Evolutionary conservation across 2,329 filamentous ascomycete genomes (phyloP).

Genomic region (Fusarium nanum): DNA sequence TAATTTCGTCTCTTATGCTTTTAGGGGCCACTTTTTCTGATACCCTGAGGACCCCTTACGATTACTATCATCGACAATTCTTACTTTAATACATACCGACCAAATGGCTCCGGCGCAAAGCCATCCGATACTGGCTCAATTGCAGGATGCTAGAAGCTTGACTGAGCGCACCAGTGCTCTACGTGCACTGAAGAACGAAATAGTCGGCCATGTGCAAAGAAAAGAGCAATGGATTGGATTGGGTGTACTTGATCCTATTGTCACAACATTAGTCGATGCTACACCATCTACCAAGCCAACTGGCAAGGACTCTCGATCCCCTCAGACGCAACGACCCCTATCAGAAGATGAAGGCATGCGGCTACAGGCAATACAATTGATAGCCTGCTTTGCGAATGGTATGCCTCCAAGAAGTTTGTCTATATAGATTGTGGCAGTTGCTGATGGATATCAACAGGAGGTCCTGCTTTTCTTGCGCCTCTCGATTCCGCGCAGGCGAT

Average conservation of each 20-base stretch:
- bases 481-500: constrained; percentile 76
- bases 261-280: constrained; percentile 57
- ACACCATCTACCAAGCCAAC: constrained; percentile 51
- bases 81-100: constrained; percentile 20
- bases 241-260: constrained; percentile 73
- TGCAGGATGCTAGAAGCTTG: constrained; percentile 61
- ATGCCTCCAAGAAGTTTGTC: constrained; percentile 47
- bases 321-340: constrained; percentile 54
- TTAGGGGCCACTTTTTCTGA: too few species aligned
- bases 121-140: constrained; percentile 66
- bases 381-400: constrained; percentile 89
- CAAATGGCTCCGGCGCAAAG: constrained; percentile 66
- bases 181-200: constrained; percentile 84
- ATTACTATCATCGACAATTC: not conserved
- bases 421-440: constrained; percentile 1
- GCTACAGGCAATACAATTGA: constrained; percentile 84
- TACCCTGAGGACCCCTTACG: not conserved
- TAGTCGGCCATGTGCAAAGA: constrained; percentile 86
- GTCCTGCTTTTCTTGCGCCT: constrained; percentile 80
- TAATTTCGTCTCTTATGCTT: too few species aligned
- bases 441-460: constrained; percentile 65
- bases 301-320: constrained; percentile 54
- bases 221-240: constrained; percentile 82
- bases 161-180: constrained; percentile 70
- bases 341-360: constrained; percentile 74